Evolutionary conservation across 192 early-diverging fungal species (phyloP), one percentile per base, ranked within the genome.

Genomic region (Umbelopsis ramanniana): DNA sequence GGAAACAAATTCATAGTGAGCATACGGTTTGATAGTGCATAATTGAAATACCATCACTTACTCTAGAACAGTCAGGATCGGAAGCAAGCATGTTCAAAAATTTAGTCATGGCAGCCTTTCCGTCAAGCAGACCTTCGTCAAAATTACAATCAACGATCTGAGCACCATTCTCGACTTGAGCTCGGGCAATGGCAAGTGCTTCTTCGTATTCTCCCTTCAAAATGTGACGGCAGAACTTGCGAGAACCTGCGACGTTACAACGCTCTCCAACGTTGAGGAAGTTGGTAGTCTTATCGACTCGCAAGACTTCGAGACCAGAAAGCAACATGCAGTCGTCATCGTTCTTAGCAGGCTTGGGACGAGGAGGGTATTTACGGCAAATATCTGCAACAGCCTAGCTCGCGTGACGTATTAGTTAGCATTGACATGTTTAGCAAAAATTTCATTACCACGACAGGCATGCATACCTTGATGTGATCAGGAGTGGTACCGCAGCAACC

Each of bases 401-500:
- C 5, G 48, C 15, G 17, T 50, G n/a, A 50, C 4, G 19, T 88
- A 75, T 84, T 78, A 12, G 70, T 26, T n/a, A 55, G 15, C 26
- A 22, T 43, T 46, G n/a, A 1, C 6, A 43, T 22, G 21, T 33
- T 35, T 43, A 29, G 24, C 35, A 35, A 52, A 15, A 68, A 48
- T 15, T 33, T 69, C 29, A 6, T 67, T 38, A 66, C 37, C 17
- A 70, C 15, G n/a, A 70, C 38, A 23, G 15, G n/a, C 14, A 55
- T 54, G 23, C 6, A 85, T 48, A 93, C 94, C 71, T 91, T 89
- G 73, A 98, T 97, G 76, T 98, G 97, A 21, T 84, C 93, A 0
- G 97, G 97, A 7, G 97, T 98, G 21, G 95, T 96, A 76, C 97
- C 97, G 73, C 97, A 98, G 87, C 97, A 98, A 46, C 97, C 97